Conservation (phyloP, 352 stramenopile genomes). For the Detonula confervacea region DNA sequence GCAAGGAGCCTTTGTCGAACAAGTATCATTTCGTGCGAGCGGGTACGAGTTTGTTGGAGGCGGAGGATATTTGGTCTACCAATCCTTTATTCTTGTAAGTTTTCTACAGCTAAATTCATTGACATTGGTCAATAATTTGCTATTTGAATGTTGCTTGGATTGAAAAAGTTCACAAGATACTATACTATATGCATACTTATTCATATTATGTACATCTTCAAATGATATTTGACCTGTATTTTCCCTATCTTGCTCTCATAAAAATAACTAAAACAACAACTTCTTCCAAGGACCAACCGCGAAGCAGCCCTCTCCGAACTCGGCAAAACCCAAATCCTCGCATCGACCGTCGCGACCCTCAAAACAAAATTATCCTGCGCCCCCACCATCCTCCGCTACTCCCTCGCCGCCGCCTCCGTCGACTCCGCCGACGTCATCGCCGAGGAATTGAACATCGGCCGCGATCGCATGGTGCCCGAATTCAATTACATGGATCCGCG, state of each 20-base stretch:
- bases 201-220: too few species aligned
- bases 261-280: too few species aligned
- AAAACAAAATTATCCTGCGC: neutral
- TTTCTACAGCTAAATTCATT: too few species aligned
- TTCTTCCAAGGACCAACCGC: slow-evolving; percentile 73
- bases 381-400: slow-evolving; percentile 69
- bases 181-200: too few species aligned
- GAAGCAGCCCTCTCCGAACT: slow-evolving; percentile 64
- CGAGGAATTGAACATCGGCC: slow-evolving; percentile 61
- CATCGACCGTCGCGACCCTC: too few species aligned
- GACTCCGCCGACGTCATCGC: slow-evolving; percentile 72
- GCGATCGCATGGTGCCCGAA: slow-evolving; percentile 75
- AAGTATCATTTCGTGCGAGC: slow-evolving; percentile 76
- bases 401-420: slow-evolving; percentile 62
- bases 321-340: slow-evolving; percentile 59
- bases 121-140: too few species aligned
- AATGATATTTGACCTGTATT: too few species aligned
- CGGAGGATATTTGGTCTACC: slow-evolving; percentile 72
- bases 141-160: too few species aligned
- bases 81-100: slow-evolving; percentile 77
- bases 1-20: slow-evolving; percentile 58
- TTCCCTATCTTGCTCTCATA: too few species aligned
- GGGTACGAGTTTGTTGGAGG: slow-evolving; percentile 67
- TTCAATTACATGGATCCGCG: slow-evolving; percentile 82
- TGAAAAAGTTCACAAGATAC: too few species aligned